Conservation (phyloP, 345 rosid species). For the Ceriops tagal region DNA sequence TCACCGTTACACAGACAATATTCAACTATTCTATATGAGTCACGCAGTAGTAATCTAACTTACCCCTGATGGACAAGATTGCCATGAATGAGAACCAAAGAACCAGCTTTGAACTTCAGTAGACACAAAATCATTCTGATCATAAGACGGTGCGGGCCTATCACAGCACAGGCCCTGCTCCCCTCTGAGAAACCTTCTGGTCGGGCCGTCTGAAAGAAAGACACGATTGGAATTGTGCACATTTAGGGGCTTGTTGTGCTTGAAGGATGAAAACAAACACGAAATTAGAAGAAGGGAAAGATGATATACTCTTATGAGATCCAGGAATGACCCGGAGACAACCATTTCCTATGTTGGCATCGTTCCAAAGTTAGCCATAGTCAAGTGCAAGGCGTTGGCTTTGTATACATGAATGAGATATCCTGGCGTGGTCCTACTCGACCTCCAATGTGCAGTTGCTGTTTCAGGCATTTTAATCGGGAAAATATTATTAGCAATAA, state of each 20-base stretch:
- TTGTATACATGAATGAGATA: conserved; percentile 80
- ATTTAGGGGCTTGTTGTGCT: not conserved
- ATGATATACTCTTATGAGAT: conserved; percentile 68
- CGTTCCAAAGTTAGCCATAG: conserved; percentile 93
- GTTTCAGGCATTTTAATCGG: conserved; percentile 4
- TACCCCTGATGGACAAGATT: conserved; percentile 92
- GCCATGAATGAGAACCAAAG: conserved; percentile 84
- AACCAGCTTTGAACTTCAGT: conserved; percentile 89
- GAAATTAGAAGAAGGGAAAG: not conserved
- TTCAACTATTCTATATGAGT: no score
- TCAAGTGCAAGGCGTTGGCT: conserved; percentile 84
- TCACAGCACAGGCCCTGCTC: conserved; percentile 79
- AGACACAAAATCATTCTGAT: conserved; percentile 76
- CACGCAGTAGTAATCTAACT: conserved; percentile 2
- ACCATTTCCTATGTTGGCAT: conserved; percentile 72
- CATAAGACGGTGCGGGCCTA: conserved; percentile 63
- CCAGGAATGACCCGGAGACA: conserved; percentile 99
- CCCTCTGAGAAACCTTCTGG: conserved; percentile 75
- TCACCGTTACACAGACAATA: no score
- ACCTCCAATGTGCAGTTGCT: conserved; percentile 99
- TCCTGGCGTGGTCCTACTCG: conserved; percentile 97
- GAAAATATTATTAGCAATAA: no score
- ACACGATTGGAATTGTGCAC: not conserved
- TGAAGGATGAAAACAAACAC: not conserved
- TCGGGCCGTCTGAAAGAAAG: conserved; percentile 66